Evolutionary conservation across 176 grass and related monocot species (phyloP).

Genomic region (Oryza brachyantha): DNA sequence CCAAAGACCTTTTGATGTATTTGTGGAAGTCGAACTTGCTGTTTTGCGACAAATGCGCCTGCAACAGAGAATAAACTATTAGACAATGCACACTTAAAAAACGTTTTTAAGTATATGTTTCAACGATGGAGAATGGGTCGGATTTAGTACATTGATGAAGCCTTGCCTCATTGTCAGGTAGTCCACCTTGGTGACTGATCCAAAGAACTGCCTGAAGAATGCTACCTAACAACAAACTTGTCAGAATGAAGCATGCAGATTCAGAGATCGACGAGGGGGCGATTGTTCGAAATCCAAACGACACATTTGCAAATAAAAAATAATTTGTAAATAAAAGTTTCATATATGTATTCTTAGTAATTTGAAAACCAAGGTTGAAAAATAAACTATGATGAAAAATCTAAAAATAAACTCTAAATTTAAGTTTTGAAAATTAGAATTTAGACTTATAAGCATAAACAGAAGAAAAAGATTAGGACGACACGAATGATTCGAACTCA

Average conservation of each 20-base stretch:
- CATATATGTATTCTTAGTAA: too few relatives aligned
- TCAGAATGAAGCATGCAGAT: neutral
- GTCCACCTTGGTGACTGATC: slow-evolving; percentile 76
- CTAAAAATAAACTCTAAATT: too few relatives aligned
- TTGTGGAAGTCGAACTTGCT: slow-evolving; percentile 79
- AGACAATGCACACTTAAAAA: neutral
- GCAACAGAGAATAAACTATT: neutral
- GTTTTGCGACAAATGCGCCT: slow-evolving; percentile 46
- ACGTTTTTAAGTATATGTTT: neutral
- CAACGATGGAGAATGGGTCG: neutral
- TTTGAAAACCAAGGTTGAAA: too few relatives aligned
- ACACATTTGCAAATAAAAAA: too few relatives aligned
- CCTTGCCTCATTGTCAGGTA: slow-evolving; percentile 80
- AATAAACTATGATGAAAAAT: too few relatives aligned
- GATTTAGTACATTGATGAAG: slow-evolving; percentile 68
- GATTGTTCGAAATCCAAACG: too few relatives aligned
- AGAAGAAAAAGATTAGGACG: too few relatives aligned
- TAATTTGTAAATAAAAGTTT: too few relatives aligned
- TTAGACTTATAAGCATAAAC: too few relatives aligned
- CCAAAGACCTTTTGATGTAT: slow-evolving; percentile 85
- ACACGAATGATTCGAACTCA: too few relatives aligned
- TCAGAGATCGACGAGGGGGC: neutral
- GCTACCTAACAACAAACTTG: slow-evolving; percentile 49
- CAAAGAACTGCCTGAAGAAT: slow-evolving; percentile 91
- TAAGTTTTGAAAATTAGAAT: too few relatives aligned